phyloP scores from a whole-genome alignment of 1,139 yeast genomes.

The Pichia sp. region DNA sequence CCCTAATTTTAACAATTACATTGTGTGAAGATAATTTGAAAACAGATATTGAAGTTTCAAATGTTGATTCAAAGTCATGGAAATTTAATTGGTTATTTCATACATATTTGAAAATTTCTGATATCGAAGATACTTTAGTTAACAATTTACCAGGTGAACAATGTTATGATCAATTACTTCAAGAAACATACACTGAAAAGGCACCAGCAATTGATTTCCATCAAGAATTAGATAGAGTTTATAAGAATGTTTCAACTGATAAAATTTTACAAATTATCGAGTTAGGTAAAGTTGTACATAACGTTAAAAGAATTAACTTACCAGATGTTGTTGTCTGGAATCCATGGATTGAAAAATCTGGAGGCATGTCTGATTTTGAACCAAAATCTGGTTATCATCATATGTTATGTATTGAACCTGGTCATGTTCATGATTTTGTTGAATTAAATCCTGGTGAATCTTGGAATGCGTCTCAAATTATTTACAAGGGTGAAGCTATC shows the following conservation, averaged over 20 bases:
- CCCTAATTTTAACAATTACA: constrained; percentile 63
- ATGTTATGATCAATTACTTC: constrained; percentile 69
- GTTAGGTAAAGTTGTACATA: constrained; percentile 62
- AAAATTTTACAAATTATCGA: constrained; percentile 61
- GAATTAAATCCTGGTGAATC: constrained; percentile 57
- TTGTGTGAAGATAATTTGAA: constrained; percentile 49
- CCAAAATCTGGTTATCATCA: constrained; percentile 78
- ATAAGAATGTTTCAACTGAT: constrained; percentile 49
- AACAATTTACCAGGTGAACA: constrained; percentile 66
- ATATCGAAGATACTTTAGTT: constrained; percentile 70
- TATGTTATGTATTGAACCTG: constrained; percentile 95
- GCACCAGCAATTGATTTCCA: constrained; percentile 67
- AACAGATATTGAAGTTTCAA: constrained; percentile 69
- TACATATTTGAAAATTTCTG: constrained; percentile 74
- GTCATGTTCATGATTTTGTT: constrained; percentile 67
- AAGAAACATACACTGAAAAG: constrained; percentile 58
- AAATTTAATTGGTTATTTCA: constrained; percentile 95
- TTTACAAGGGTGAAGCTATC: constrained; percentile 32
- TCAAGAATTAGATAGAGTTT: constrained; percentile 81
- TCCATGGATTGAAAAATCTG: constrained; percentile 84
- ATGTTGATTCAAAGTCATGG: constrained; percentile 56
- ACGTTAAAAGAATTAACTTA: constrained; percentile 57
- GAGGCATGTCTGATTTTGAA: constrained; percentile 76
- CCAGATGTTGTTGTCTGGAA: constrained; percentile 97
- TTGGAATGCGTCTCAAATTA: constrained; percentile 64